Base-by-base conservation (phyloP, 306 rosid species). In the Vigna unguiculata region DNA sequence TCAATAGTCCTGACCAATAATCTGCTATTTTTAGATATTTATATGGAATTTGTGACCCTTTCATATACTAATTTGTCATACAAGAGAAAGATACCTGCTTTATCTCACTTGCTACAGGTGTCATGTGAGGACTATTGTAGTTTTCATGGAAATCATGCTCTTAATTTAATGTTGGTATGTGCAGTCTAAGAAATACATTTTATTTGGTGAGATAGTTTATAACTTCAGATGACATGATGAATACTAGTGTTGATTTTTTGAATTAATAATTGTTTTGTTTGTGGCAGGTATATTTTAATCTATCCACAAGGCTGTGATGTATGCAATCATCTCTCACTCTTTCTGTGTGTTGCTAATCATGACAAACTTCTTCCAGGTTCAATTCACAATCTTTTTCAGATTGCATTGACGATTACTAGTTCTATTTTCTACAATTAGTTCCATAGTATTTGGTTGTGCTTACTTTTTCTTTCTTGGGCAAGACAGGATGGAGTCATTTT, bases 261-360 rank as follows among this genome's bases (percentile, higher is more conserved):
- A 78, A 79, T 64, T 73, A 71, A 74, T 74, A 57, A 20, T 57
- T 15, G 67, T 75, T 32, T 72, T 51, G 61, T 57, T 48, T 79
- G 36, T 88, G 80, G 82, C 94, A 96, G 99, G 99, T 96, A 96
- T 82, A 93, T 96, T 80, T 84, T 96, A 86, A 96, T 96, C 64
- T 96, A 96, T 78, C 99, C 98, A 36, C 99, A 96, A 79, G 98
- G 99, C 7, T 93, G 99, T 47, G 99, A 96, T 80, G 99, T 96
- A 32, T 88, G 93, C 97, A 91, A 96, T 85, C 98, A 96, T 77
- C 99, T 96, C 80, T 96, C 98, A 30, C 83, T 96, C 86, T 96
- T 96, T 84, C 95, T 93, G 5, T 96, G 99, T 82, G 98, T 96
- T 4, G 97, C 98, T 71, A 88, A 96, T 93, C 99, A 96, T 76